Conservation (phyloP, 805 yeast species). For the Candida silvicultrix region DNA sequence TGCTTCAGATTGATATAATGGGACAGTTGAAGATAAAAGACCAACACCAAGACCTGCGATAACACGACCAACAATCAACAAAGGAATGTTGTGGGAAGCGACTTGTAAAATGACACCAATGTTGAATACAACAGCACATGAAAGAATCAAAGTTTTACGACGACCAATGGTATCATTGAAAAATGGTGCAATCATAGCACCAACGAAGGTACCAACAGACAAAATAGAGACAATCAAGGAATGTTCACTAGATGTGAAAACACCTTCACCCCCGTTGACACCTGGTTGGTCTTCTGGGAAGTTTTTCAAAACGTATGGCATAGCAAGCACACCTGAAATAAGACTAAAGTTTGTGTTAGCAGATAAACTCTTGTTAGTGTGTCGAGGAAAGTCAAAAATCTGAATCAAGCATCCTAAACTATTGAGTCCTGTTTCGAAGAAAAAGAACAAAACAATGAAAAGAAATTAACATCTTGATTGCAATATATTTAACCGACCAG, state of each 20-base stretch:
- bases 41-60: slow-evolving; percentile 73
- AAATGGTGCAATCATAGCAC: slow-evolving; percentile 58
- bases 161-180: slow-evolving; percentile 50
- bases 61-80: slow-evolving; percentile 58
- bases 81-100: slow-evolving; percentile 35
- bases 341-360: slow-evolving; percentile 25
- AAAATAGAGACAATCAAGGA: slow-evolving; percentile 61
- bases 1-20: slow-evolving; percentile 73
- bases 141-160: slow-evolving; percentile 35
- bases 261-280: slow-evolving; percentile 11
- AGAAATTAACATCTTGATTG: too few relatives aligned
- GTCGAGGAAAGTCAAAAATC: too few relatives aligned
- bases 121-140: slow-evolving; percentile 40
- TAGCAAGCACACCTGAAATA: slow-evolving; percentile 59
- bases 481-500: too few relatives aligned
- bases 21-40: slow-evolving; percentile 61
- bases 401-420: too few relatives aligned
- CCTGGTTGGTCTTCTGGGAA: slow-evolving; percentile 31
- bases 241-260: slow-evolving; percentile 39
- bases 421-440: too few relatives aligned
- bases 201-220: slow-evolving; percentile 66
- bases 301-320: slow-evolving; percentile 41
- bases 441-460: too few relatives aligned
- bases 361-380: too few relatives aligned
- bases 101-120: slow-evolving; percentile 47